Evolutionary conservation across 179 eudicot genomes (phyloP).

Genomic region (Patellifolia procumbens): DNA sequence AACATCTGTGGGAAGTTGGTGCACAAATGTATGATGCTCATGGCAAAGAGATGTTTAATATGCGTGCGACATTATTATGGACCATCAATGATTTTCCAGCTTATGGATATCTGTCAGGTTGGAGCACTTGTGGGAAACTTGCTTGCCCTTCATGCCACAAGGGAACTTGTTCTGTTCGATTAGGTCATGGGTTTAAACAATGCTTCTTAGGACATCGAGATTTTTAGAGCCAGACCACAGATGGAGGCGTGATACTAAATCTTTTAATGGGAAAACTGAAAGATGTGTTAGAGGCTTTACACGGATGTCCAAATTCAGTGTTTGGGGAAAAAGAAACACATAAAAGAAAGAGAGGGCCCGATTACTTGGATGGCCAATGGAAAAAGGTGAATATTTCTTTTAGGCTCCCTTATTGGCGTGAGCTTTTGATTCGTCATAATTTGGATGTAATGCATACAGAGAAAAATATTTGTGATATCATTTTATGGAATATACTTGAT

Average conservation of each 20-base stretch:
- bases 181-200: not conserved
- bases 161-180: not conserved
- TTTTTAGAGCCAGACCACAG: not conserved
- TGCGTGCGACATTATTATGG: not conserved
- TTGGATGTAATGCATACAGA: not conserved
- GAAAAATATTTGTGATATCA: not conserved
- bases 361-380: not conserved
- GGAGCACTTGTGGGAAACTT: not conserved
- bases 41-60: too few relatives aligned
- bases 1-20: too few relatives aligned
- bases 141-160: not conserved
- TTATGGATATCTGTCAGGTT: not conserved
- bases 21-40: too few relatives aligned
- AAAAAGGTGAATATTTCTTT: not conserved
- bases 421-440: not conserved
- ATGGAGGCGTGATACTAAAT: not conserved
- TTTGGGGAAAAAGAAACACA: not conserved
- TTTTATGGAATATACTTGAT: not conserved
- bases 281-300: too few relatives aligned
- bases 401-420: not conserved
- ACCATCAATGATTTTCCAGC: constrained; percentile 16
- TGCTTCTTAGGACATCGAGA: not conserved
- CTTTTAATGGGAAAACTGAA: too few relatives aligned
- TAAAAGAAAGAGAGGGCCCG: not conserved
- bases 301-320: not conserved